phyloP scores from a whole-genome alignment of 192 early-diverging fungal species.

The Funneliformis geosporum region DNA sequence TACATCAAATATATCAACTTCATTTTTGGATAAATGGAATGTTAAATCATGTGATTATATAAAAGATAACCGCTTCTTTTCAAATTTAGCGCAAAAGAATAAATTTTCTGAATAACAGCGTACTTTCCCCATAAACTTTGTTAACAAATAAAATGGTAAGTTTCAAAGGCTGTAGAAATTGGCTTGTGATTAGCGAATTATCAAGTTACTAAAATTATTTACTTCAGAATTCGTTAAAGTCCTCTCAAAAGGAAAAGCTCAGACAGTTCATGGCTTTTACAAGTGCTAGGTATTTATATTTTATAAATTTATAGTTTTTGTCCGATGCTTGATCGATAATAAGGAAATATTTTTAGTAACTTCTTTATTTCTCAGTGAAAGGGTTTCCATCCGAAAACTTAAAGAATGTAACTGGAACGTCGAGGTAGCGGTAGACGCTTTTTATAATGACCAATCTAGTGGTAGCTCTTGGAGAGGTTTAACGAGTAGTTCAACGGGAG shows the following conservation, averaged over 20 bases:
- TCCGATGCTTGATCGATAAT: not conserved
- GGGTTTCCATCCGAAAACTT: slow-evolving; percentile 52
- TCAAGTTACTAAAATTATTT: not conserved
- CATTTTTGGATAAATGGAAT: too few species aligned
- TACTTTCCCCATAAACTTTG: too few species aligned
- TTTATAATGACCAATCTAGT: slow-evolving; percentile 46
- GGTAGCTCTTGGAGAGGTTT: slow-evolving; percentile 26
- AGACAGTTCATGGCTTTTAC: slow-evolving; percentile 50
- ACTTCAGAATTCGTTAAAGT: slow-evolving; percentile 36
- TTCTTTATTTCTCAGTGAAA: slow-evolving; percentile 47
- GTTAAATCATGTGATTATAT: too few species aligned
- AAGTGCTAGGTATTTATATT: slow-evolving; percentile 39
- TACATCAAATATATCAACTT: too few species aligned
- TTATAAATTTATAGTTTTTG: not conserved
- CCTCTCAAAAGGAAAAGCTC: slow-evolving; percentile 46
- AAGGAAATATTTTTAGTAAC: not conserved
- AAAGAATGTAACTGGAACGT: slow-evolving; percentile 67
- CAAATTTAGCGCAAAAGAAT: too few species aligned
- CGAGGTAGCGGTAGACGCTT: slow-evolving; percentile 64
- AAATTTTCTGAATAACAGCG: too few species aligned
- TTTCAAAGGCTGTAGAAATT: not conserved
- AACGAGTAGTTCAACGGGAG: slow-evolving; percentile 13
- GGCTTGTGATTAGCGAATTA: not conserved
- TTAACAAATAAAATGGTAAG: not conserved
- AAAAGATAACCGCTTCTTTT: too few species aligned